Conservation (phyloP, 2,329 filamentous ascomycete genomes). For the Trichoderma guizhouense region DNA sequence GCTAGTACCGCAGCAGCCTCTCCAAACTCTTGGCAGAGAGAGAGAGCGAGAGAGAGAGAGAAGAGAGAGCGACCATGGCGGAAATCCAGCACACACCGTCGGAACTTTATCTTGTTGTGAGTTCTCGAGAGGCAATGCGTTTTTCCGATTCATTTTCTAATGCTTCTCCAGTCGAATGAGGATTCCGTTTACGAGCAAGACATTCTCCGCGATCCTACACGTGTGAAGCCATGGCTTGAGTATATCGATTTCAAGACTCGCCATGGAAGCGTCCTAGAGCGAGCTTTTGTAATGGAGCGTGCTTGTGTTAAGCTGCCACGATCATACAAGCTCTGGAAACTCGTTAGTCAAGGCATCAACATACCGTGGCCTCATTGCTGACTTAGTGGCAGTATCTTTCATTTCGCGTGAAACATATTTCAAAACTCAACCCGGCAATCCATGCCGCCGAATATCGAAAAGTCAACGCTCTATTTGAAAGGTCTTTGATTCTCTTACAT, state of each 20-base stretch:
- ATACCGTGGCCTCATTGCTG: slow-evolving; percentile 17
- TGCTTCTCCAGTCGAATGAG: slow-evolving; percentile 63
- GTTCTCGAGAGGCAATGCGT: slow-evolving; percentile 23
- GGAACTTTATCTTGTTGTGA: slow-evolving; percentile 49
- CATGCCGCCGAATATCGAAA: slow-evolving; percentile 82
- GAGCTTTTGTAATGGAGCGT: slow-evolving; percentile 82
- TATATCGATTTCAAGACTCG: slow-evolving; percentile 90
- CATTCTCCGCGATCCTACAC: slow-evolving; percentile 78
- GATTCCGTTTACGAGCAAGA: slow-evolving; percentile 97
- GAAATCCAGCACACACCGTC: slow-evolving; percentile 39
- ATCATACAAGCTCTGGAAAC: slow-evolving; percentile 98
- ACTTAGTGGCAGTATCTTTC: slow-evolving; percentile 65
- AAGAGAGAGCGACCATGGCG: slow-evolving; percentile 18
- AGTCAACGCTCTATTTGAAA: slow-evolving; percentile 91
- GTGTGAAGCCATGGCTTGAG: slow-evolving; percentile 89
- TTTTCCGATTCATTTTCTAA: slow-evolving; percentile 26
- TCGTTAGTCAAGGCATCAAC: slow-evolving; percentile 49
- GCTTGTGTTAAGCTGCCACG: slow-evolving; percentile 85
- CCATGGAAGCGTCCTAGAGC: slow-evolving; percentile 80
- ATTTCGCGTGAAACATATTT: slow-evolving; percentile 77
- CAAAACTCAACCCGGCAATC: slow-evolving; percentile 76
- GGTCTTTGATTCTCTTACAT: slow-evolving; percentile 87
- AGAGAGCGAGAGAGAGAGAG: slow-evolving; percentile 3
- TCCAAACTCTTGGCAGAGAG: neutral
- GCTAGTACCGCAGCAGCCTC: neutral